Evolutionary conservation across 108 stramenopile species (phyloP).

Genomic region (Pseudonitzschia multistriata): DNA sequence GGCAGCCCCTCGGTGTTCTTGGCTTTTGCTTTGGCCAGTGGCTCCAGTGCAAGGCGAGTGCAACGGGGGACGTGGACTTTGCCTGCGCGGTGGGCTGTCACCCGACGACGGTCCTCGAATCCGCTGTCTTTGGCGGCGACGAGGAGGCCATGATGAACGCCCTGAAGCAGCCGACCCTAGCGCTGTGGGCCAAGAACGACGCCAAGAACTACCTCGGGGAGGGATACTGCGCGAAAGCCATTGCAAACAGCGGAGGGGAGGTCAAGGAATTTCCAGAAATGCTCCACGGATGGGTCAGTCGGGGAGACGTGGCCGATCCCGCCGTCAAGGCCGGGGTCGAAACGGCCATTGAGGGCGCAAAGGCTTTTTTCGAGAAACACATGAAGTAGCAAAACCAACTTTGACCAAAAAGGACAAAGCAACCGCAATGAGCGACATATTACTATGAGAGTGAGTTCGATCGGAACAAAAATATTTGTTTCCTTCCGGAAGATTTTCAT

Average conservation of each 20-base stretch:
- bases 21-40: slow-evolving; percentile 12
- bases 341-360: slow-evolving; percentile 21
- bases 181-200: slow-evolving; percentile 11
- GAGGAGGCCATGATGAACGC: slow-evolving; percentile 3
- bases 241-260: not conserved
- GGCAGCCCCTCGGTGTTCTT: not conserved
- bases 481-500: too few relatives aligned
- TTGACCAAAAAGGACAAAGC: too few relatives aligned
- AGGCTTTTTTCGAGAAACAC: slow-evolving; percentile 27
- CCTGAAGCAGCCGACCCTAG: not conserved
- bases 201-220: slow-evolving; percentile 40
- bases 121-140: slow-evolving; percentile 9
- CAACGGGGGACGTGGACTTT: slow-evolving; percentile 1
- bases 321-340: slow-evolving; percentile 28
- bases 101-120: slow-evolving; percentile 16
- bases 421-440: too few relatives aligned
- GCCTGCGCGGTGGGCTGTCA: not conserved
- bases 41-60: not conserved
- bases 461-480: too few relatives aligned
- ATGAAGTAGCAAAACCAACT: not conserved
- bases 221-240: slow-evolving; percentile 19
- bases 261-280: slow-evolving; percentile 36
- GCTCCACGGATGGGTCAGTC: slow-evolving; percentile 43
- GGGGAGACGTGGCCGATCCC: slow-evolving; percentile 29
- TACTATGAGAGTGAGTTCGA: too few relatives aligned